A percentile compares a stretch with the other conserved stretches of the same genome.
These are phyloP conservation scores for Lentinula novae-zelandiae DNA, from an alignment of 1,284 basidiomycete genomes.

Conservation along the genomic window DNA sequence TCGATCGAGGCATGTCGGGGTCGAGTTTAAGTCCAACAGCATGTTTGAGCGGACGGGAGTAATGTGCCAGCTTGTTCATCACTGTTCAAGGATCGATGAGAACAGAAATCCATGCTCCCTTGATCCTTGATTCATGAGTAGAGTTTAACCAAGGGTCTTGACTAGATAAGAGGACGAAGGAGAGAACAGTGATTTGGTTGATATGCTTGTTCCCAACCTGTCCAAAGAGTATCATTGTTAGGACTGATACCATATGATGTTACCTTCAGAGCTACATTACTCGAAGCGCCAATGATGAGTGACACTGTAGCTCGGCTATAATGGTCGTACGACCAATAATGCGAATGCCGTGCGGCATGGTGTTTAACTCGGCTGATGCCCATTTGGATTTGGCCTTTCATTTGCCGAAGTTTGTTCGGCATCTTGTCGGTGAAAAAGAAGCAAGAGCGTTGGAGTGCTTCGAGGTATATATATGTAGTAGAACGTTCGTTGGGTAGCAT, in stretches of 20 bases:
- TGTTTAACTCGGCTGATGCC: background rate
- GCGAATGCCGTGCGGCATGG: background rate
- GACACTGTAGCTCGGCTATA: background rate
- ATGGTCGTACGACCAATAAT: background rate
- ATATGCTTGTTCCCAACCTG: background rate
- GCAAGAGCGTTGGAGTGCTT: background rate
- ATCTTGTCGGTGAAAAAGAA: background rate
- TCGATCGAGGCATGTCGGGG: slow-evolving; percentile 4
- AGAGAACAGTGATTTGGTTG: background rate
- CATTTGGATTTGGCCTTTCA: background rate
- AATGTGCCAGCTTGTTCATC: background rate
- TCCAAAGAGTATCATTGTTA: background rate
- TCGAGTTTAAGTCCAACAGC: background rate
- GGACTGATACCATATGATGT: no score
- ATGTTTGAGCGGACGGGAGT: background rate
- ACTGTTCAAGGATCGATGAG: slow-evolving; percentile 4
- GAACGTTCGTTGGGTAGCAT: background rate
- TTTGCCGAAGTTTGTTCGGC: background rate
- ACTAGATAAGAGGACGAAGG: background rate
- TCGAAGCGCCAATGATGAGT: background rate
- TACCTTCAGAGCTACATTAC: background rate
- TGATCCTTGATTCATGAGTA: background rate
- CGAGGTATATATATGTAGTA: background rate
- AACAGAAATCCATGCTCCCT: background rate
- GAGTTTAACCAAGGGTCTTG: background rate